These are phyloP conservation scores for Didymella segeticola DNA, from an alignment of 2,329 filamentous ascomycete genomes.

Conservation along the genomic window DNA sequence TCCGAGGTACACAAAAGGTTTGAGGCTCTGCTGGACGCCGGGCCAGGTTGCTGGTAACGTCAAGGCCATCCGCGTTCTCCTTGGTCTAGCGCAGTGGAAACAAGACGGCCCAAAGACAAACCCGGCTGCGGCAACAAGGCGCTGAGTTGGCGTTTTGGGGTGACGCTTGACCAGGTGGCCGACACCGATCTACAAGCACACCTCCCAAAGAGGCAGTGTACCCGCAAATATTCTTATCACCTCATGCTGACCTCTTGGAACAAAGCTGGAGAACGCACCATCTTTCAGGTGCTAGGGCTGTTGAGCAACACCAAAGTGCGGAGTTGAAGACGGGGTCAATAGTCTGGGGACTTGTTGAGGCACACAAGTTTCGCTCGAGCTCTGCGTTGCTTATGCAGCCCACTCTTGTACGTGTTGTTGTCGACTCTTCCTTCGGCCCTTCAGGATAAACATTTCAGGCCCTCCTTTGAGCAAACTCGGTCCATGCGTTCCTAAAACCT, in stretches of 20 bases:
- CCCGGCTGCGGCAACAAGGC: conserved; percentile 3
- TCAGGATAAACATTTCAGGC: background rate
- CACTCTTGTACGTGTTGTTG: background rate
- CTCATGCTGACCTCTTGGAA: conserved; percentile 1
- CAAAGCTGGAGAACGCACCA: conserved; percentile 2
- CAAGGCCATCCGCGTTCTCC: background rate
- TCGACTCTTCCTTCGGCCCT: background rate
- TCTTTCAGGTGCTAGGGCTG: conserved; percentile 5
- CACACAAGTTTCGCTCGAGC: background rate
- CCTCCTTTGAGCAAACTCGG: conserved; percentile 1
- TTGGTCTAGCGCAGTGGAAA: background rate
- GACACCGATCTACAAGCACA: conserved; percentile 9
- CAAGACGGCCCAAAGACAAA: background rate
- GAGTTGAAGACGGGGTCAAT: conserved; percentile 3
- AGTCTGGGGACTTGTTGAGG: conserved; percentile 8
- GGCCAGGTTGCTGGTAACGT: background rate
- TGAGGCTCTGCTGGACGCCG: background rate
- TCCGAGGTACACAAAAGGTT: background rate
- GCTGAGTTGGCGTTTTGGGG: background rate
- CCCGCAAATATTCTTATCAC: conserved; percentile 1
- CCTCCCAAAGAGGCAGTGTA: conserved; percentile 4
- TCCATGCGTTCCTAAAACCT: background rate
- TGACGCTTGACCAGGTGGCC: conserved; percentile 11
- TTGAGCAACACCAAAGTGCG: conserved; percentile 1
- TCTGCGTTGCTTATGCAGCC: background rate